A percentile compares a stretch with the other conserved stretches of the same genome.
These are phyloP conservation scores for Dryas alaskensis DNA, from an alignment of 306 rosid species.

Conservation along the genomic window DNA sequence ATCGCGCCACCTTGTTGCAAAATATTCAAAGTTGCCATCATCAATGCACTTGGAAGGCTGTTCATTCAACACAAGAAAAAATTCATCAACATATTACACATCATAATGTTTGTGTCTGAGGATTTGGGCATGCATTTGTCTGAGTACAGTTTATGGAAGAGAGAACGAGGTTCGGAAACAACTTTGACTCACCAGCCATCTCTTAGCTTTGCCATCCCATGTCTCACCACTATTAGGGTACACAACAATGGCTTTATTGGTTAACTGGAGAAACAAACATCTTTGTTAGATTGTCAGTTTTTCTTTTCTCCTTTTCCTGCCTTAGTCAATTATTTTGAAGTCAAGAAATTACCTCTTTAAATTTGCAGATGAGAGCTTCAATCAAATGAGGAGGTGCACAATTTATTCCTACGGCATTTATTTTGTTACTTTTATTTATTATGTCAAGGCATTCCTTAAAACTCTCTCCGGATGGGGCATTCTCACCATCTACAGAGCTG, in stretches of 20 bases:
- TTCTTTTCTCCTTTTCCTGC: too few species aligned
- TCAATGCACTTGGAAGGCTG: conserved; percentile 78
- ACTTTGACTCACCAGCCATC: conserved; percentile 67
- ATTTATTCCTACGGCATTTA: conserved; percentile 79
- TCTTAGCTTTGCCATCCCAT: conserved; percentile 86
- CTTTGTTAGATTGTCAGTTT: neutral
- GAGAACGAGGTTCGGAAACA: neutral
- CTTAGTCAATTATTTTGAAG: neutral
- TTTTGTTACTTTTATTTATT: conserved; percentile 54
- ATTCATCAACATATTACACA: conserved; percentile 8
- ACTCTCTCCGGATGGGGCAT: conserved; percentile 83
- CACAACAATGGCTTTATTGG: conserved; percentile 66
- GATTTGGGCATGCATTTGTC: too few species aligned
- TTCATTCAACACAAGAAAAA: conserved; percentile 25
- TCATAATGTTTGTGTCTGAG: neutral
- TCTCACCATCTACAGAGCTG: conserved; percentile 77
- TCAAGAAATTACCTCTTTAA: conserved; percentile 48
- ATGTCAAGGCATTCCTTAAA: conserved; percentile 66
- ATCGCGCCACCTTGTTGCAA: conserved; percentile 68
- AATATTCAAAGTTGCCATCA: conserved; percentile 51
- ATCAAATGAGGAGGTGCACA: conserved; percentile 87
- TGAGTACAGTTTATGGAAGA: neutral
- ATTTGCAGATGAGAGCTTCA: conserved; percentile 59
- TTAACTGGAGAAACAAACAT: conserved; percentile 47
- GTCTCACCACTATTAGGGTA: conserved; percentile 88